Evolutionary conservation across 2,329 filamentous ascomycete genomes (phyloP), one percentile per base, ranked within the genome.

Genomic region (Sordariomycetes sp.): DNA sequence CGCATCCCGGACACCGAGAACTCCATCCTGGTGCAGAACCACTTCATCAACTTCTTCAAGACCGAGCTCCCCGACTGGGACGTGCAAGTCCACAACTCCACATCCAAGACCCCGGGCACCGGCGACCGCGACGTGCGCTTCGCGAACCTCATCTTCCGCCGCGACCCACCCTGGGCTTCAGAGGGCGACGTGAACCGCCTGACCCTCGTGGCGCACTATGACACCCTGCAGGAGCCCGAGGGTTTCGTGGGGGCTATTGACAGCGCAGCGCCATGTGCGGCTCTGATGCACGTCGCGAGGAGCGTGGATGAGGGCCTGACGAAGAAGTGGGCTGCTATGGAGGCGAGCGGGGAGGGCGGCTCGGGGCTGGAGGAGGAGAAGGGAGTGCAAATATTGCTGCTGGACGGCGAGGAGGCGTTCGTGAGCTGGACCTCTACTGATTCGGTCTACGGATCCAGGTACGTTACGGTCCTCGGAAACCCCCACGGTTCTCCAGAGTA

Each of bases 391-490:
- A 88, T 99, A 32, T 63, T 99, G 32, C 80, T 99, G 58, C 73
- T 99, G 8, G 94, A 99, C 67, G 94, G 94, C 4, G 94, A 99
- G 73, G 94, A 99, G 71, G 92, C 94, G 0, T 99, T 96, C 71
- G 74, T 82, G 24, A 71, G 71, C 1, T 99, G 94, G 94, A 88
- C 85, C 0, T 81, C 82, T 40, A 81, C 78, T 0, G 94, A 99
- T 70, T 95, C 89, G 5, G 74, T 97, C 4, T 99, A 99, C 66
- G 94, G 94, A 2, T 83, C 93, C 20, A 83, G 90, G 85, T 88
- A 75, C 48, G 76, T 60, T 53, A 53, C 25, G 22, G 8, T 24
- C 20, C 20, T 22, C 1, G 10, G n/a, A 12, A 24, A 6, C 46
- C 2, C 12, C 20, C 18, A 32, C 7, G 20, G 10, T 6, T n/a